Evolutionary conservation across 371 early-diverging fungal species (phyloP).

Genomic region (Mortierella sp.): DNA sequence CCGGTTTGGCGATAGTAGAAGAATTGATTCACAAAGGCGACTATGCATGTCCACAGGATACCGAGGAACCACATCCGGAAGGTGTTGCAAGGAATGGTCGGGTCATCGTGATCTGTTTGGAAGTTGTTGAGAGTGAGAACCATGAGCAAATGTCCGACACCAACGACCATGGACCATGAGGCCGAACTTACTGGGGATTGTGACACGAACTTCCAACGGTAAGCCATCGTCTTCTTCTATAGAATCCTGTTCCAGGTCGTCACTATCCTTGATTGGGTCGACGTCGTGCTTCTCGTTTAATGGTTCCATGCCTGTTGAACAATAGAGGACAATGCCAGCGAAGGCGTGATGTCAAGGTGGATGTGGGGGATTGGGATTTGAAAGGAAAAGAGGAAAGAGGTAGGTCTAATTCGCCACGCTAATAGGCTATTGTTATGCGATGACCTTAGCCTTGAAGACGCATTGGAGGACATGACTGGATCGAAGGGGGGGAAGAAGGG

Average conservation of each 20-base stretch:
- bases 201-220: slow-evolving; percentile 75
- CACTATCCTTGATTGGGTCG: slow-evolving; percentile 30
- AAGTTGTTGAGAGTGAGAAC: not conserved
- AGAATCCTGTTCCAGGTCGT: slow-evolving; percentile 59
- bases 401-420: too few species aligned
- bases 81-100: slow-evolving; percentile 40
- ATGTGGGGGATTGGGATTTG: too few species aligned
- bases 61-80: slow-evolving; percentile 81
- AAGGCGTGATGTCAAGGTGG: too few species aligned
- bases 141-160: not conserved
- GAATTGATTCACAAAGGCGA: slow-evolving; percentile 81
- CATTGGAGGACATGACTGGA: too few species aligned
- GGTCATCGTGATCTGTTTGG: slow-evolving; percentile 32
- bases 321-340: too few species aligned
- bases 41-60: slow-evolving; percentile 62
- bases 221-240: slow-evolving; percentile 71
- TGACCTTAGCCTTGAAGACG: too few species aligned
- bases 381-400: too few species aligned
- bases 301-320: too few species aligned
- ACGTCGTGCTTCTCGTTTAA: slow-evolving; percentile 16
- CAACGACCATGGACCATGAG: not conserved
- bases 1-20: slow-evolving; percentile 74
- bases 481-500: too few species aligned
- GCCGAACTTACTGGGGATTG: slow-evolving; percentile 62
- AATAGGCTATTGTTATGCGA: too few species aligned